Evolutionary conservation across 1,284 basidiomycete species (phyloP).

Genomic region (Leccinum ponderosum): DNA sequence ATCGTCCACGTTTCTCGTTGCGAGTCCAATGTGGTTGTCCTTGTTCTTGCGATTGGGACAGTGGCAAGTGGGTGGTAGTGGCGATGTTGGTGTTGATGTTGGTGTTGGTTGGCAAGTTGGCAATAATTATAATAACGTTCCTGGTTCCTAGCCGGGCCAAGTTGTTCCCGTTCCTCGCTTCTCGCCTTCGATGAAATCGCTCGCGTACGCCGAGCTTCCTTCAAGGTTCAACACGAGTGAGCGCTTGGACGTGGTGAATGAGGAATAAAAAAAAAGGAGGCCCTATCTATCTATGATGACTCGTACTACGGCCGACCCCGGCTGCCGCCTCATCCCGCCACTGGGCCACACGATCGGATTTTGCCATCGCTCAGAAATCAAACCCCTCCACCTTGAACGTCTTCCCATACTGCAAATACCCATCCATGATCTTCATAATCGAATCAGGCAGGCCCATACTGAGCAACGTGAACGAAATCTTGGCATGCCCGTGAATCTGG

Average conservation of each 20-base stretch:
- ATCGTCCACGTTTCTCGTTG: neutral
- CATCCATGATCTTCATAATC: constrained; percentile 85
- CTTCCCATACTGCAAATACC: constrained; percentile 79
- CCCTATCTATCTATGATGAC: constrained; percentile 1
- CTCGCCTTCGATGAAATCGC: neutral
- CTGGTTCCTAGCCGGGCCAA: neutral
- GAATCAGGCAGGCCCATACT: constrained; percentile 91
- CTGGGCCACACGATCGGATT: neutral
- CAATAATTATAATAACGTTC: neutral
- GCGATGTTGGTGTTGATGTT: neutral
- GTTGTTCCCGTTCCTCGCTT: neutral
- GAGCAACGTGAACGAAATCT: constrained; percentile 91
- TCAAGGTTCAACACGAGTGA: neutral
- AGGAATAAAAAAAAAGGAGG: neutral
- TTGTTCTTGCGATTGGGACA: neutral
- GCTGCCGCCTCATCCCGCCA: constrained; percentile 15
- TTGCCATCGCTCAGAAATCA: constrained; percentile 47
- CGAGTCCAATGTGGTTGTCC: neutral
- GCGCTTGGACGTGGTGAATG: too few species aligned
- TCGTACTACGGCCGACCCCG: constrained; percentile 4
- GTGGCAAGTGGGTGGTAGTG: neutral
- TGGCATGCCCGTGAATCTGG: constrained; percentile 90
- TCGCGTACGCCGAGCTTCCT: neutral
- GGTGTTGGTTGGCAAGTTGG: neutral
- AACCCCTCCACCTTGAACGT: constrained; percentile 80